Evolutionary conservation across 805 yeast genomes (phyloP).

Genomic region (Cyberlindnera galapagoensis): DNA sequence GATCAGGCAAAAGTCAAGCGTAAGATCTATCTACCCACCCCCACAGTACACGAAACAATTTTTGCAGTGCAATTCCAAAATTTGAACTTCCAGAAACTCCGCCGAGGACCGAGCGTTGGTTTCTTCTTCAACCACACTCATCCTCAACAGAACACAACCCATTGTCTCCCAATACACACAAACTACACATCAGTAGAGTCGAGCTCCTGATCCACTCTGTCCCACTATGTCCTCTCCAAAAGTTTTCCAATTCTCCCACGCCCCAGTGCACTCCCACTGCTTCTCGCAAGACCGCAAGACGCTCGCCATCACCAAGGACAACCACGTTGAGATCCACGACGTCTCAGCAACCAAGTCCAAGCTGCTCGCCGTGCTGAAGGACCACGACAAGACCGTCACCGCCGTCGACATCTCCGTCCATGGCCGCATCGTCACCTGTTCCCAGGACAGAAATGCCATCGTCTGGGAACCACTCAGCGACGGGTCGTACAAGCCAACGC

Average conservation of each 20-base stretch:
- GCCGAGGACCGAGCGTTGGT: not conserved
- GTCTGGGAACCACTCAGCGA: constrained; percentile 82
- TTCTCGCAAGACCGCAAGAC: constrained; percentile 60
- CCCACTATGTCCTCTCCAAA: constrained; percentile 16
- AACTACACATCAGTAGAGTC: constrained; percentile 20
- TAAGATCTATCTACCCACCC: no score
- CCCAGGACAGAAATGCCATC: constrained; percentile 95
- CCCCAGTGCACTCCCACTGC: constrained; percentile 87
- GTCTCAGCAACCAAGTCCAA: constrained; percentile 49
- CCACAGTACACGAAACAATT: no score
- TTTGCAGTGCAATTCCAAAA: no score
- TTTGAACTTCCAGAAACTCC: no score
- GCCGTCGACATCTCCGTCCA: constrained; percentile 86
- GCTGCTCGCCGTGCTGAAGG: constrained; percentile 59
- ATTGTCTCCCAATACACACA: not conserved
- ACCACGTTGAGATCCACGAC: constrained; percentile 67
- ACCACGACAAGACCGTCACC: constrained; percentile 91
- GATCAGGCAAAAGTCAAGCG: no score
- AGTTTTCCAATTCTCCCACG: constrained; percentile 64
- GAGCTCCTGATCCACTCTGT: constrained; percentile 16
- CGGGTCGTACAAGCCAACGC: constrained; percentile 70
- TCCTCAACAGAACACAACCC: no score
- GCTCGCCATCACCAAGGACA: constrained; percentile 80
- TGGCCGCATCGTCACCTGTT: constrained; percentile 91
- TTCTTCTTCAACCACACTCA: not conserved